Base-by-base conservation (phyloP, 1,139 yeast species). In the Blastobotrys proliferans region DNA sequence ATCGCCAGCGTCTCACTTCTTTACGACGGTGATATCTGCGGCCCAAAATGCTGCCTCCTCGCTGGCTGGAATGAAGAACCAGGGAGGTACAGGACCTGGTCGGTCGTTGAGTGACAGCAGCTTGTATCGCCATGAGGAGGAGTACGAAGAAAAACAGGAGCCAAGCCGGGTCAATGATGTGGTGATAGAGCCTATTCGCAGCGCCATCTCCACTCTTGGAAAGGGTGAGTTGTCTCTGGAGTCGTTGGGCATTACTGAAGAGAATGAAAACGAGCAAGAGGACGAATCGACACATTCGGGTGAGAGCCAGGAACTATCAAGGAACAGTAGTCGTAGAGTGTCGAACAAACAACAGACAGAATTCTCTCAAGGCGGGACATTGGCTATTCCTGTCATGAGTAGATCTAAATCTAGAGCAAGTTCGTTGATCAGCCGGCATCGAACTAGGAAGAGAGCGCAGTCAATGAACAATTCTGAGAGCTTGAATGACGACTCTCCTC, bases 221-320 rank as follows among this genome's bases (percentile, higher is more conserved):
- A 70, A 73, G 44, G 95, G 95, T 1, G 78, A 79, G 46, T 67
- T 87, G 41, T 71, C 82, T 0, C 64, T 87, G 14, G 81, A 77
- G 40, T 75, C 76, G 33, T 70, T 81, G 43, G 77, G 74, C 11
- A 65, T 67, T 41, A 51, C 45, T 31, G 55, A 51, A 9, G 53
- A 48, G 32, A 36, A 44, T 33, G 40, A 32, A 36, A 22, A 16
- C 16, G 31, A 25, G 14, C 8, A 34, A 6, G 20, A 20, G 35
- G 21, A 37, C 9, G 35, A 28, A 5, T 27, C 22, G 14, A n/a
- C 19, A 6, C 31, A 35, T 2, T 10, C 21, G 18, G 39, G 9
- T n/a, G 44, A 29, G 38, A 20, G 14, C 11, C 17, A 4, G 26
- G 26, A n/a, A 21, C 18, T 19, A n/a, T n/a, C 41, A 31, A n/a